These are phyloP conservation scores for Debaryomyces subglobosus DNA, from an alignment of 1,139 yeast species.

Conservation along the genomic window DNA sequence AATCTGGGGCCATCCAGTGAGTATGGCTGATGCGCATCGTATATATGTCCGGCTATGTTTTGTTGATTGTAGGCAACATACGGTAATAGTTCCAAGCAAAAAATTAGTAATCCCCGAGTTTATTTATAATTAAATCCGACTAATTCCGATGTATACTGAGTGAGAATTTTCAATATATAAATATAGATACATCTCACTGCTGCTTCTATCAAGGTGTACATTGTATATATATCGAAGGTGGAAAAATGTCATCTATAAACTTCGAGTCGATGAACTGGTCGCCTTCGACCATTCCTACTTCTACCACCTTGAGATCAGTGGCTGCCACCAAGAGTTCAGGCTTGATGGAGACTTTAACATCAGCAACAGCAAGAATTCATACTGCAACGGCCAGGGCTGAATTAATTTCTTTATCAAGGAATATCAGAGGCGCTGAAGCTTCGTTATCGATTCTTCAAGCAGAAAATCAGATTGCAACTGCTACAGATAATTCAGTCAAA, in stretches of 20 bases:
- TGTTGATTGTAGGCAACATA: background rate
- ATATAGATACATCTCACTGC: background rate
- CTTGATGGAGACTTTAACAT: constrained; percentile 13
- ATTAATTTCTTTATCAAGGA: constrained; percentile 20
- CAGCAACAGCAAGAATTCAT: constrained; percentile 15
- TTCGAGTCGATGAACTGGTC: constrained; percentile 18
- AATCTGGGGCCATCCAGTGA: background rate
- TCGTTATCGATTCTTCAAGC: constrained; percentile 37
- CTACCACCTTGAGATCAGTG: constrained; percentile 15
- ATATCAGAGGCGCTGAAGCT: constrained; percentile 37
- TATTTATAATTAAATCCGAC: background rate
- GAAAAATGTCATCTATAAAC: background rate
- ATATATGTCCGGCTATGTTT: background rate
- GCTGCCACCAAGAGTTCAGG: constrained; percentile 12
- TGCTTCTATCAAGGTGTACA: background rate
- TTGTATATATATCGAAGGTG: background rate
- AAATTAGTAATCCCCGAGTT: background rate
- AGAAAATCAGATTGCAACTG: constrained; percentile 40
- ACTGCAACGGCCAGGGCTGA: constrained; percentile 11
- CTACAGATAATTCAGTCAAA: constrained; percentile 31
- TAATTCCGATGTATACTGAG: background rate
- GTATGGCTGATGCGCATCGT: background rate
- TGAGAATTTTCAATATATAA: background rate
- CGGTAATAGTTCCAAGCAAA: background rate
- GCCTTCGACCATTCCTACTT: constrained; percentile 38